A percentile compares a stretch with the other conserved stretches of the same genome.
Evolutionary conservation across 139 green algal genomes (phyloP).

Genomic region (Marvania coccoides): DNA sequence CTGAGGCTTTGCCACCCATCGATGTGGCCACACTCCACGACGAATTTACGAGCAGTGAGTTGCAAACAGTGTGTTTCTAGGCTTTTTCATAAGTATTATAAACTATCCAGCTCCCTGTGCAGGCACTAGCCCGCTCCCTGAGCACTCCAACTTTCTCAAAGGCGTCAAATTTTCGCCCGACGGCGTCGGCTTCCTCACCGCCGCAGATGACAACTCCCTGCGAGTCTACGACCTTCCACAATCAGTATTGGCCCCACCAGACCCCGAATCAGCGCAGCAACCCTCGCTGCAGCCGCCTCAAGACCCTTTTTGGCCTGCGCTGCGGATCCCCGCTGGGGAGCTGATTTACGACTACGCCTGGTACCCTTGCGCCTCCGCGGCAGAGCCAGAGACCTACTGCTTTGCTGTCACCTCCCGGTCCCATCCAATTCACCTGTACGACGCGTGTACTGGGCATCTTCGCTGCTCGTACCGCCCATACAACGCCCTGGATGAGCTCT

Average conservation of each 20-base stretch:
- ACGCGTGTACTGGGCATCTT: slow-evolving; percentile 53
- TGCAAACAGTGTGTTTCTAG: too few relatives aligned
- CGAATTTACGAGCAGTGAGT: too few relatives aligned
- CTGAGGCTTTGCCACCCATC: too few relatives aligned
- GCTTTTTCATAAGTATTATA: too few relatives aligned
- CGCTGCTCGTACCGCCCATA: slow-evolving; percentile 71
- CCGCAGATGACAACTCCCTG: slow-evolving; percentile 64
- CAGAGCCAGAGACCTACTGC: slow-evolving; percentile 64
- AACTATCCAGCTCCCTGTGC: too few relatives aligned
- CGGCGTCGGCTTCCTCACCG: slow-evolving; percentile 66
- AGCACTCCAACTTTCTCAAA: slow-evolving; percentile 71
- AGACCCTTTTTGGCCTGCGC: slow-evolving; percentile 29
- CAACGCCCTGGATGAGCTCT: slow-evolving; percentile 80
- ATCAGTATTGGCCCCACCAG: slow-evolving; percentile 17
- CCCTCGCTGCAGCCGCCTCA: not conserved
- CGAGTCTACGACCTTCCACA: slow-evolving; percentile 62
- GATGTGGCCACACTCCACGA: too few relatives aligned
- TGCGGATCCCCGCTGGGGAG: slow-evolving; percentile 60
- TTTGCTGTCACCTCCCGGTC: slow-evolving; percentile 60
- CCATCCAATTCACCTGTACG: slow-evolving; percentile 84
- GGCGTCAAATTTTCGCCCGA: slow-evolving; percentile 75
- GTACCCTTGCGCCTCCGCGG: slow-evolving; percentile 47
- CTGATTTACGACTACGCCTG: slow-evolving; percentile 75
- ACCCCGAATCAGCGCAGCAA: not conserved
- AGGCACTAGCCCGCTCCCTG: too few relatives aligned